Conservation (phyloP, 2,329 filamentous ascomycete genomes). For the Coniochaeta prunicola region DNA sequence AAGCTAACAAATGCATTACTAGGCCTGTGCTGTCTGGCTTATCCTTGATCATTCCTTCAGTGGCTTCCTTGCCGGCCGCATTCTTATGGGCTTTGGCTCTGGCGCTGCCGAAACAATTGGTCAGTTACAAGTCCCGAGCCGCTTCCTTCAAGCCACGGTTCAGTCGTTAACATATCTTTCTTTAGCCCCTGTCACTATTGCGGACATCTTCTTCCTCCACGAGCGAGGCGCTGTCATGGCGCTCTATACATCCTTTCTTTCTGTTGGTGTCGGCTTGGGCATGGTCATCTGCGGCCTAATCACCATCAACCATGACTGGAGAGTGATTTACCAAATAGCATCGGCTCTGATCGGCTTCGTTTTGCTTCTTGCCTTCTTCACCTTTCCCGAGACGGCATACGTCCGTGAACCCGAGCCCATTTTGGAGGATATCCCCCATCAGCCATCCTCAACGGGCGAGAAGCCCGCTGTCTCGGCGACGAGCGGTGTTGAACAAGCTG, state of each 20-base stretch:
- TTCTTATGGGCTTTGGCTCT: conserved; percentile 44
- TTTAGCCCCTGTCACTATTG: conserved; percentile 39
- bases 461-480: conserved; percentile 11
- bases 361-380: conserved; percentile 40
- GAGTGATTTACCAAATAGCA: conserved; percentile 43
- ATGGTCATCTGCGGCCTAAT: conserved; percentile 38
- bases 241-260: conserved; percentile 32
- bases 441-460: conserved; percentile 5
- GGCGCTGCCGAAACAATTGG: conserved; percentile 44
- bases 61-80: conserved; percentile 36
- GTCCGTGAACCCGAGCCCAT: conserved; percentile 18
- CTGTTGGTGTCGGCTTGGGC: conserved; percentile 33
- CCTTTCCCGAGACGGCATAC: conserved; percentile 49
- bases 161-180: conserved; percentile 14
- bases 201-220: conserved; percentile 51
- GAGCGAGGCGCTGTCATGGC: conserved; percentile 46
- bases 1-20: background rate
- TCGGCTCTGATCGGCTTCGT: conserved; percentile 40
- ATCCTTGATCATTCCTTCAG: conserved; percentile 32
- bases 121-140: conserved; percentile 5
- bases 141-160: background rate
- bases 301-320: conserved; percentile 39
- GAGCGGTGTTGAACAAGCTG: conserved; percentile 10
- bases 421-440: conserved; percentile 4
- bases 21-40: conserved; percentile 31